A percentile compares a stretch with the other conserved stretches of the same genome.
These are phyloP conservation scores for Chlorella vulgaris DNA, from an alignment of 139 green algal species.

Conservation along the genomic window DNA sequence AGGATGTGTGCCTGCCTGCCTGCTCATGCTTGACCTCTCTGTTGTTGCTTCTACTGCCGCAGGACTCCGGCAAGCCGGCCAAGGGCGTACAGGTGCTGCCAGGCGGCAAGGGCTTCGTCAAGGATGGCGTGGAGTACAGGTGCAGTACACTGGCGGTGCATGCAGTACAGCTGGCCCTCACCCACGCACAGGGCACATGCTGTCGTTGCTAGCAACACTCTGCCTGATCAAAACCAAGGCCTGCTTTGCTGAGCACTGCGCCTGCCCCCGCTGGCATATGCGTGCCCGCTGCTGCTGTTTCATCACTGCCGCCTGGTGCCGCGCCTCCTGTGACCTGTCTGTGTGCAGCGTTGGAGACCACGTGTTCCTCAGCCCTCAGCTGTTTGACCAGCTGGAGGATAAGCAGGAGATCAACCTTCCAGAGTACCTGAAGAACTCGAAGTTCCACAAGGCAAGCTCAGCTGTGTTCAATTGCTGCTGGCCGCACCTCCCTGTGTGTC, in stretches of 20 bases:
- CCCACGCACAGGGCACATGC: no score
- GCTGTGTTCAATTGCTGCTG: not conserved
- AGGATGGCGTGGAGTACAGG: conserved; percentile 63
- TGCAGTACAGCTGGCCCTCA: no score
- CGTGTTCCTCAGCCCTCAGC: conserved; percentile 74
- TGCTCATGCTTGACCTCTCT: not conserved
- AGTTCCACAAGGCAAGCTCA: conserved; percentile 53
- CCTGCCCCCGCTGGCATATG: no score
- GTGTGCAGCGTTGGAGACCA: conserved; percentile 69
- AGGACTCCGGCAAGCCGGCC: conserved; percentile 16
- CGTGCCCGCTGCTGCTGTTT: no score
- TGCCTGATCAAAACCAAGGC: no score
- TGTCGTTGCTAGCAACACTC: no score
- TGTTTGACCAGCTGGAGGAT: conserved; percentile 59
- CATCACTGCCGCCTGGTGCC: no score
- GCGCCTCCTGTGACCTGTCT: no score
- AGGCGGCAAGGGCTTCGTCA: conserved; percentile 56
- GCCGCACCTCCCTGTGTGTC: not conserved
- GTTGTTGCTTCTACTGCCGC: not conserved
- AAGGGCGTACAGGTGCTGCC: conserved; percentile 38
- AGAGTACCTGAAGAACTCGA: conserved; percentile 60
- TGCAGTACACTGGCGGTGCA: not conserved
- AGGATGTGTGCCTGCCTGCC: not conserved
- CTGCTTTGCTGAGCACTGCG: no score
- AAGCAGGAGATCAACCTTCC: conserved; percentile 45